phyloP scores from a whole-genome alignment of 2,329 filamentous ascomycete genomes.

The Purpureocillium takamizusanense region DNA sequence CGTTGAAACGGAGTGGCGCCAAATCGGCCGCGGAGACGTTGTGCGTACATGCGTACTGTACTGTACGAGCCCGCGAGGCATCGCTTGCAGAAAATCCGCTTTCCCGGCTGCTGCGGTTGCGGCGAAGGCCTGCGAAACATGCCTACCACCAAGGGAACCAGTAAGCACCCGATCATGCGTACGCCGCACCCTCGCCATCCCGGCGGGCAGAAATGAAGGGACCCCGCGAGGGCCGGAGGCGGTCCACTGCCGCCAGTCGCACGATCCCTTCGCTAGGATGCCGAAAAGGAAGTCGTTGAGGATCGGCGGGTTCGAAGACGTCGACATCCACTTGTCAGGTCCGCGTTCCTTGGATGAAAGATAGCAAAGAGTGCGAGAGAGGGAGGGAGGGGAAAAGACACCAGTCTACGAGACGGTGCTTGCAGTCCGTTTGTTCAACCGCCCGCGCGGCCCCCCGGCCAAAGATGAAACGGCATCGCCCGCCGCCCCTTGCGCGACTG shows the following conservation, averaged over 20 bases:
- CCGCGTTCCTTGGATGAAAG: not conserved
- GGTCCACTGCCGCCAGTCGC: not conserved
- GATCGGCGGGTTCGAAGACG: not conserved
- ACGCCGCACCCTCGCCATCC: not conserved
- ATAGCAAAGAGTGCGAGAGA: no score
- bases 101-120: not conserved
- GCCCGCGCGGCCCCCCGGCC: not conserved
- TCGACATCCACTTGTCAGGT: not conserved
- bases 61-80: not conserved
- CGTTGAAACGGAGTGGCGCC: constrained; percentile 15
- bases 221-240: not conserved
- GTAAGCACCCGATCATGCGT: no score
- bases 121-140: not conserved
- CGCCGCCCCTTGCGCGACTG: not conserved
- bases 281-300: not conserved
- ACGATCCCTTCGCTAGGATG: not conserved
- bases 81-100: not conserved
- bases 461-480: not conserved
- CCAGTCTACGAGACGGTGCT: no score
- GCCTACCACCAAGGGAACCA: not conserved
- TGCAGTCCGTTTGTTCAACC: not conserved
- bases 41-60: no score
- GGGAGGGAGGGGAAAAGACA: no score
- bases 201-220: constrained; percentile 1
- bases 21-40: constrained; percentile 10